Evolutionary conservation across 768 basidiomycete genomes (phyloP).

Genomic region (Fomitopsis pulvina): DNA sequence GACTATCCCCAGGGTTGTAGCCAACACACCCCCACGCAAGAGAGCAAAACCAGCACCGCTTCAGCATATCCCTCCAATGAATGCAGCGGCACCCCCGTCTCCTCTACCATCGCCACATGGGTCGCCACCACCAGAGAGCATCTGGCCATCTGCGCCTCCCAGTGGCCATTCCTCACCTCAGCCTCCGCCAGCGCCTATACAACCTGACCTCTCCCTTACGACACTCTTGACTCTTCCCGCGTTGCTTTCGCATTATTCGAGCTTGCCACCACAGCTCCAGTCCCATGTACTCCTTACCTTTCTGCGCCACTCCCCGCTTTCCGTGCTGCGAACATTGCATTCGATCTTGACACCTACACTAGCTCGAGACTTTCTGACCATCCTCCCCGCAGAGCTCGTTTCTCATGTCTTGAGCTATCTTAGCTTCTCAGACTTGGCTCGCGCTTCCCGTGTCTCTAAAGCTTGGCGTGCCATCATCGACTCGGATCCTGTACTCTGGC

Average conservation of each 20-base stretch:
- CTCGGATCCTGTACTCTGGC: conserved; percentile 86
- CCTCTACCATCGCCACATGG: conserved; percentile 83
- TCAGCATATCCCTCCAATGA: conserved; percentile 57
- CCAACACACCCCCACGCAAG: conserved; percentile 60
- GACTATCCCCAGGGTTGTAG: conserved; percentile 41
- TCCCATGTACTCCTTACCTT: conserved; percentile 92
- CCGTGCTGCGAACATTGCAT: conserved; percentile 85
- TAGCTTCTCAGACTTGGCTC: conserved; percentile 74
- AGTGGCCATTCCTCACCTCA: conserved; percentile 69
- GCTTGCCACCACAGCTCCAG: conserved; percentile 76
- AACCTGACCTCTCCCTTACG: conserved; percentile 76
- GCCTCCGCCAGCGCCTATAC: conserved; percentile 58
- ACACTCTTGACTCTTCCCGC: conserved; percentile 83
- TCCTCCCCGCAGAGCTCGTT: conserved; percentile 88
- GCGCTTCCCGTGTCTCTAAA: conserved; percentile 83
- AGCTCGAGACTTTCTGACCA: conserved; percentile 89
- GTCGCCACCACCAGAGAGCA: conserved; percentile 67
- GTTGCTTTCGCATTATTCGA: conserved; percentile 74
- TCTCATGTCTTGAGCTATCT: conserved; percentile 84
- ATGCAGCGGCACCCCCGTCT: conserved; percentile 74
- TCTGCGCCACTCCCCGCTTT: conserved; percentile 84
- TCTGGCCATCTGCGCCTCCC: conserved; percentile 81
- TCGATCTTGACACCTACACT: conserved; percentile 85
- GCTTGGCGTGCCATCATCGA: conserved; percentile 92
- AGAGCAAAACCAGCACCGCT: conserved; percentile 60